phyloP scores from a whole-genome alignment of 2,329 filamentous ascomycete genomes.

The Monilinia aucupariae region DNA sequence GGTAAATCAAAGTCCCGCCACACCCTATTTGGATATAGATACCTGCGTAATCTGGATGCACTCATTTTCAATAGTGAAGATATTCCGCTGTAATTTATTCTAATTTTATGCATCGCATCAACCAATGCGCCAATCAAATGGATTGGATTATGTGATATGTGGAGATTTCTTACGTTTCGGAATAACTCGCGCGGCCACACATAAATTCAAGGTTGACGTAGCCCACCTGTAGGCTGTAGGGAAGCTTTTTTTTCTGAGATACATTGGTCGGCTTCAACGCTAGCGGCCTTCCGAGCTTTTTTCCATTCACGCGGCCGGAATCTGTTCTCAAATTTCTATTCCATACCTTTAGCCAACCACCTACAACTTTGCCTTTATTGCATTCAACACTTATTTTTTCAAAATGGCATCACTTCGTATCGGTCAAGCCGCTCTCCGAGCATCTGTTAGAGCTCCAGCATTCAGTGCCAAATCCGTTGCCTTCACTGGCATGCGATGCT shows the following conservation, averaged over 20 bases:
- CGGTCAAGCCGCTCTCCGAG: constrained; percentile 74
- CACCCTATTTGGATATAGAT: too few species aligned
- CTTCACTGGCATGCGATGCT: constrained; percentile 82
- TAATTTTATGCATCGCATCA: background rate
- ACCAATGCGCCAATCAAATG: background rate
- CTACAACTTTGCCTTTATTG: constrained; percentile 18
- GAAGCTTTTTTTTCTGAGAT: background rate
- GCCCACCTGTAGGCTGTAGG: background rate
- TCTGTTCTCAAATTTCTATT: constrained; percentile 31
- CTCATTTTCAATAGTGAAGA: too few species aligned
- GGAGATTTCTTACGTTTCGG: constrained; percentile 13
- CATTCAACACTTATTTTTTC: constrained; percentile 3
- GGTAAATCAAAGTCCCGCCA: too few species aligned
- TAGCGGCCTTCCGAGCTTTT: constrained; percentile 13
- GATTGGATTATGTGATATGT: background rate
- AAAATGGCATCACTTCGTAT: constrained; percentile 83
- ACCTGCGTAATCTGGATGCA: too few species aligned
- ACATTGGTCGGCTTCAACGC: constrained; percentile 13
- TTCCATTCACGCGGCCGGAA: constrained; percentile 9
- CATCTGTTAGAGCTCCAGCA: constrained; percentile 62
- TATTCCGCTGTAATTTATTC: too few species aligned
- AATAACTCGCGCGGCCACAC: constrained; percentile 8
- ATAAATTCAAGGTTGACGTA: constrained; percentile 9
- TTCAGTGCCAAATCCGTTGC: constrained; percentile 64
- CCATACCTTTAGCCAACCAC: constrained; percentile 26